Evolutionary conservation across 2,329 filamentous ascomycete species (phyloP).

Genomic region (Chaetomium sp.): DNA sequence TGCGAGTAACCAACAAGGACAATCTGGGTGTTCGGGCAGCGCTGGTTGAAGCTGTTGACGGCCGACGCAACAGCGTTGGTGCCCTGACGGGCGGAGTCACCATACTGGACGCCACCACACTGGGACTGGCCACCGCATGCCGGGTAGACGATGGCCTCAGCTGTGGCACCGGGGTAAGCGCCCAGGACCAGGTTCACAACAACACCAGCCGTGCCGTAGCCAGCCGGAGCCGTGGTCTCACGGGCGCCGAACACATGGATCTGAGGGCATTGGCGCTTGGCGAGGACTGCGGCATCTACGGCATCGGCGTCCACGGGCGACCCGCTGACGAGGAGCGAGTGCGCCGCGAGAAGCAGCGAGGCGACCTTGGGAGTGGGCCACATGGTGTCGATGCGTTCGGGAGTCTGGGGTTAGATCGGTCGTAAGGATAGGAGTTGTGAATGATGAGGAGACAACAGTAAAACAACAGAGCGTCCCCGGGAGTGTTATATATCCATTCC

Average conservation of each 20-base stretch:
- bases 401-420: background rate
- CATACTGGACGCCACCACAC: slow-evolving; percentile 49
- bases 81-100: slow-evolving; percentile 48
- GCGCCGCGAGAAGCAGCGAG: slow-evolving; percentile 20
- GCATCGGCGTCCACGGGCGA: slow-evolving; percentile 19
- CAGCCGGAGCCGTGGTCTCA: slow-evolving; percentile 41
- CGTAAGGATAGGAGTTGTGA: background rate
- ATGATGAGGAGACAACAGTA: background rate
- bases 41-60: slow-evolving; percentile 48
- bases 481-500: background rate
- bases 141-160: slow-evolving; percentile 45
- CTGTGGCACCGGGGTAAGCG: slow-evolving; percentile 39
- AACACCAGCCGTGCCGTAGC: slow-evolving; percentile 38
- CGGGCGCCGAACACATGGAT: slow-evolving; percentile 47
- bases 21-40: slow-evolving; percentile 51
- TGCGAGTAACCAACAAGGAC: slow-evolving; percentile 59
- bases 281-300: slow-evolving; percentile 16
- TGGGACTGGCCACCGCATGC: slow-evolving; percentile 52
- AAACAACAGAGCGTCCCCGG: background rate
- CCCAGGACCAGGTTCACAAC: slow-evolving; percentile 41
- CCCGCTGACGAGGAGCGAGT: slow-evolving; percentile 22
- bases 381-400: slow-evolving; percentile 11
- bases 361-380: slow-evolving; percentile 24
- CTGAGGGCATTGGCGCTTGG: slow-evolving; percentile 35
- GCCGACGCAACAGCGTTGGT: slow-evolving; percentile 49